Evolutionary conservation across 305 asterid genomes (phyloP).

Genomic region (Rubia balearica): DNA sequence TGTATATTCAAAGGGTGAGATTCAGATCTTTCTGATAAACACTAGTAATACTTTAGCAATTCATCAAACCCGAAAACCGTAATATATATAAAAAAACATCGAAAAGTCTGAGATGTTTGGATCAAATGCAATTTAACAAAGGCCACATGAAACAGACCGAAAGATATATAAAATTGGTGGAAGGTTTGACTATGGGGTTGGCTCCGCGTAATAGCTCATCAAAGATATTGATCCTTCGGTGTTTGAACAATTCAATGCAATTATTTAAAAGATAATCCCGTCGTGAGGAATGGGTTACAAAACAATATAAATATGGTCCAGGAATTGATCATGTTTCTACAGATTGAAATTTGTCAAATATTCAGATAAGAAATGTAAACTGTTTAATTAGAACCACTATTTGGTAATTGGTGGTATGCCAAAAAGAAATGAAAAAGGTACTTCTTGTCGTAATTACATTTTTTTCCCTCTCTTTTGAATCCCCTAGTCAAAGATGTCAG

Average conservation of each 20-base stretch:
- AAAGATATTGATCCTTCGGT: not conserved
- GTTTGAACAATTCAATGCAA: slow-evolving; percentile 1
- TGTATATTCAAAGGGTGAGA: not conserved
- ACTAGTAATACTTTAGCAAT: not conserved
- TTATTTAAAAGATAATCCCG: not conserved
- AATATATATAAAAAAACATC: not conserved
- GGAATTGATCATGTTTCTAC: not conserved
- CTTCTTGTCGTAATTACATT: too few species aligned
- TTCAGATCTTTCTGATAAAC: not conserved
- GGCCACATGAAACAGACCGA: not conserved
- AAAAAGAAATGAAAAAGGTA: too few species aligned
- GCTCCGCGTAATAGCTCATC: not conserved
- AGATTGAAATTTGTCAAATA: not conserved
- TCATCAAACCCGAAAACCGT: not conserved
- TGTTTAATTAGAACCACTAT: not conserved
- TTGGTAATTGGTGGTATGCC: not conserved
- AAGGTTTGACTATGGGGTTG: not conserved
- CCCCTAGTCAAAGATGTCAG: too few species aligned
- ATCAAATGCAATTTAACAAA: not conserved
- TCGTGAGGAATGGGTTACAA: not conserved
- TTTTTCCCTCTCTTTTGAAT: too few species aligned
- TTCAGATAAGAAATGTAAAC: not conserved
- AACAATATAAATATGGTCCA: not conserved
- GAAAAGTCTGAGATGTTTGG: not conserved
- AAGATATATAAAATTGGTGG: not conserved